phyloP scores from a whole-genome alignment of 2,329 filamentous ascomycete species.

The Fusarium buharicum region DNA sequence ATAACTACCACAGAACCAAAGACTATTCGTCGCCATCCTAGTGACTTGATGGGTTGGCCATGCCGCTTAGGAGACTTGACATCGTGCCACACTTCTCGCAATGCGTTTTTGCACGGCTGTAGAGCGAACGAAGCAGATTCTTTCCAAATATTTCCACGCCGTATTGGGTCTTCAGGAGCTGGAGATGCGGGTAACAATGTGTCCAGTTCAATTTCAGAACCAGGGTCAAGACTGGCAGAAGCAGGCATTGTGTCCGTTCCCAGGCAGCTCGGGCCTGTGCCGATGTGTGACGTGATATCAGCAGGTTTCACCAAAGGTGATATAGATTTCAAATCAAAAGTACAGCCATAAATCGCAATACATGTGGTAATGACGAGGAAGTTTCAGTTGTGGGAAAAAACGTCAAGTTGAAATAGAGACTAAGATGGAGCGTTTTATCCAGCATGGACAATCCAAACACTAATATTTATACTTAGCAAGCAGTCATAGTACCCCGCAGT shows the following conservation, averaged over 20 bases:
- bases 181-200: background rate
- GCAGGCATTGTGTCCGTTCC: no score
- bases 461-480: no score
- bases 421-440: no score
- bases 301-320: no score
- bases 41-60: background rate
- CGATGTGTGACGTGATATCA: background rate
- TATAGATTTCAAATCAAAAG: no score
- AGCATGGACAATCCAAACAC: no score
- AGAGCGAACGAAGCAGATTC: no score
- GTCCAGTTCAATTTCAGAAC: background rate
- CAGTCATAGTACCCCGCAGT: no score
- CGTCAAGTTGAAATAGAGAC: no score
- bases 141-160: background rate
- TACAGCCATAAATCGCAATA: no score
- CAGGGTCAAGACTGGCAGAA: background rate
- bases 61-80: background rate
- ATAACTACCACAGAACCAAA: background rate
- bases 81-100: background rate
- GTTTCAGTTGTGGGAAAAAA: no score
- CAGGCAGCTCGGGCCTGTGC: background rate
- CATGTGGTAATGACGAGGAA: no score
- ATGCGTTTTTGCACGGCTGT: background rate
- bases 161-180: background rate
- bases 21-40: background rate